Conservation (phyloP, 176 grass and related monocot species). For the Eremochloa ophiuroides region DNA sequence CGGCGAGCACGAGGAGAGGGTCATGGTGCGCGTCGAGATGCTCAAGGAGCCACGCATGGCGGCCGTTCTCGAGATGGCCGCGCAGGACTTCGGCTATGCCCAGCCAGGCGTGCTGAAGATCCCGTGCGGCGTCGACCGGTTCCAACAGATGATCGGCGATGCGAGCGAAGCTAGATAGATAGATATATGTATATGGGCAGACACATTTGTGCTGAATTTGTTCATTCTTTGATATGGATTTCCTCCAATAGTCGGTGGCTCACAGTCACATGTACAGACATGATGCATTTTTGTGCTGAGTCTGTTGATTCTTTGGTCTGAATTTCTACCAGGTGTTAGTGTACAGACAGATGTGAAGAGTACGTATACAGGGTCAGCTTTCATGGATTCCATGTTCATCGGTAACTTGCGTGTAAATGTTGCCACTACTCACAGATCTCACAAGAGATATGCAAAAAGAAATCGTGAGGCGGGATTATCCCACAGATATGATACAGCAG, state of each 20-base stretch:
- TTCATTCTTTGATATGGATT: background rate
- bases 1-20: background rate
- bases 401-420: background rate
- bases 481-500: conserved; percentile 15
- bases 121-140: background rate
- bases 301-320: background rate
- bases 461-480: conserved; percentile 9
- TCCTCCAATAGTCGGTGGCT: background rate
- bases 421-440: background rate
- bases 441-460: background rate
- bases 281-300: background rate
- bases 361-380: background rate
- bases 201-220: background rate
- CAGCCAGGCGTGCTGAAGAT: background rate
- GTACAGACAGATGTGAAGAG: background rate
- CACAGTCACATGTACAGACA: background rate
- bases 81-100: background rate
- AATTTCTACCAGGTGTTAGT: background rate
- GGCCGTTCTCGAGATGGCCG: background rate
- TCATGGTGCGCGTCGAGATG: background rate
- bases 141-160: background rate
- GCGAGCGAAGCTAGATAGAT: background rate
- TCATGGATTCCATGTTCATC: background rate
- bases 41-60: background rate
- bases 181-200: background rate